Evolutionary conservation across 2,329 filamentous ascomycete species (phyloP).

Genomic region (Exophiala alcalophila): DNA sequence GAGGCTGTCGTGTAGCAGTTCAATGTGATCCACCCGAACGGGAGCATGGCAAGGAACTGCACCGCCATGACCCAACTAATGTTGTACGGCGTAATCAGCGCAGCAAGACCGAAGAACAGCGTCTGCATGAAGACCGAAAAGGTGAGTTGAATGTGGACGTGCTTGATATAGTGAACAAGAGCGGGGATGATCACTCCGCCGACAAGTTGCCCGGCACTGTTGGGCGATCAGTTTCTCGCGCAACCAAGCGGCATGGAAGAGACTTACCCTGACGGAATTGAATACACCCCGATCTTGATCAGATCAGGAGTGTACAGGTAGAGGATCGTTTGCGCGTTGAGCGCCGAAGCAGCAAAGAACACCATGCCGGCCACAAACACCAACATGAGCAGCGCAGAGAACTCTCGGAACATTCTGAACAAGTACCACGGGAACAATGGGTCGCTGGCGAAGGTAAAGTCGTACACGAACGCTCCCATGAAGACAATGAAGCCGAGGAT

Average conservation of each 20-base stretch:
- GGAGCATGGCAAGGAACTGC: constrained; percentile 24
- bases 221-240: not conserved
- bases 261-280: constrained; percentile 24
- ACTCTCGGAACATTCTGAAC: constrained; percentile 29
- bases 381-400: constrained; percentile 22
- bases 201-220: constrained; percentile 23
- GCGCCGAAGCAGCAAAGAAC: constrained; percentile 22
- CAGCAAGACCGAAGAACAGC: constrained; percentile 21
- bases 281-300: constrained; percentile 25
- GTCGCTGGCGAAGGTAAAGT: constrained; percentile 39
- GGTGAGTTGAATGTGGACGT: constrained; percentile 21
- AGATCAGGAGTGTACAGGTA: constrained; percentile 19
- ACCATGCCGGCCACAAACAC: constrained; percentile 25
- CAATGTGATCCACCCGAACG: constrained; percentile 23
- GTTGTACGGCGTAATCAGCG: constrained; percentile 22
- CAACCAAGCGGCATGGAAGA: not conserved
- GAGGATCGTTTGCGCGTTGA: constrained; percentile 22
- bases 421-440: constrained; percentile 45
- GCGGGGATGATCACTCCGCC: constrained; percentile 22
- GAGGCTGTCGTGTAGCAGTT: constrained; percentile 23
- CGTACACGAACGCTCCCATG: constrained; percentile 39
- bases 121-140: constrained; percentile 25
- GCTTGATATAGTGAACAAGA: constrained; percentile 23
- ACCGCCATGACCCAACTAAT: constrained; percentile 24
- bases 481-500: constrained; percentile 42